Evolutionary conservation across 139 green algal species (phyloP), one percentile per base, ranked within the genome.

Genomic region (Pleodorina starrii): DNA sequence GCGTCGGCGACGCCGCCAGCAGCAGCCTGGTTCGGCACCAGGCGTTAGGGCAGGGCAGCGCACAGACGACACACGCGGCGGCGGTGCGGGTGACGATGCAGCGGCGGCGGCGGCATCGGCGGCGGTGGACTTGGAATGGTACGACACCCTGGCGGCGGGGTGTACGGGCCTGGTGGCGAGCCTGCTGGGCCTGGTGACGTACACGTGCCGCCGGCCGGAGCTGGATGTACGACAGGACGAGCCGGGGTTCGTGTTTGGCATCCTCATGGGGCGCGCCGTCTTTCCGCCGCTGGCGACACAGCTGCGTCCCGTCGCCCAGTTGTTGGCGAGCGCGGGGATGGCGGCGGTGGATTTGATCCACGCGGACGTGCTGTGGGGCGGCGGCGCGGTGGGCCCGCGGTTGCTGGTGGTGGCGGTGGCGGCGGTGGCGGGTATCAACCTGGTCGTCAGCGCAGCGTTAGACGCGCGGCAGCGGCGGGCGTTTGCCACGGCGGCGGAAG

Each of bases 211-310:
- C 50, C 78, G 78, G 14, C 78, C 78, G 78, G 36, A 54, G 10
- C 54, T 85, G 54, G 51, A 85, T 43, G 51, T 85, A 73, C 51
- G 54, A 36, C 78, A 85, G 78, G 78, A 85, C 54, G 54, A 74
- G 5, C 17, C 38, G 25, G 51, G 51, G 16, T 85, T 73, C 19
- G 54, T 85, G 54, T 73, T 85, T 9, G 51, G 51, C 11, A 73
- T 85, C 51, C 57, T 73, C 50, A 38, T 54, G 50, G 32, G 51
- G 5, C 78, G 78, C 0, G 38, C 51, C 0, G 36, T 85, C 5
- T 38, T 85, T 1, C 9, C 78, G 3, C 78, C 78, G 36, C 10
- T 85, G 35, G 14, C 35, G 25, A 85, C 35, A 4, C 78, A 85
- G 78, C 19, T 85, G 38, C 78, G 51, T 10, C 17, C 59, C 10